phyloP scores from a whole-genome alignment of 768 basidiomycete species.

The Podaxis mareebaensis region DNA sequence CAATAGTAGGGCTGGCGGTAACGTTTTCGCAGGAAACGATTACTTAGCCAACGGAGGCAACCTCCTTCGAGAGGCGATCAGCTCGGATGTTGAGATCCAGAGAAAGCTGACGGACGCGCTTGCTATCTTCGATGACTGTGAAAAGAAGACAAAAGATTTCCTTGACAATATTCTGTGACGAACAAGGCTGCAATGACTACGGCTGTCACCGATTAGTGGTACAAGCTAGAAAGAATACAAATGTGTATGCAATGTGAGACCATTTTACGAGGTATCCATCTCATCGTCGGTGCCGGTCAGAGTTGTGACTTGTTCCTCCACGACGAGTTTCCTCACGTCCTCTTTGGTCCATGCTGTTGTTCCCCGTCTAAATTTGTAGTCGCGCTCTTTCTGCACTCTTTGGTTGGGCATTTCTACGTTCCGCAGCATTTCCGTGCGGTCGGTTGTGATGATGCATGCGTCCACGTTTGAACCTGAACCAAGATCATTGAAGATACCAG shows the following conservation, averaged over 20 bases:
- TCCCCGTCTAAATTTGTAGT: slow-evolving; percentile 74
- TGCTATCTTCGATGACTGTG: slow-evolving; percentile 42
- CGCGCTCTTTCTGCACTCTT: slow-evolving; percentile 74
- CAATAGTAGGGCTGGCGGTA: not conserved
- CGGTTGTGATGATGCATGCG: slow-evolving; percentile 90
- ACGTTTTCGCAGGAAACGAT: not conserved
- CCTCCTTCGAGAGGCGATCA: slow-evolving; percentile 36
- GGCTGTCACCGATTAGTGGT: not conserved
- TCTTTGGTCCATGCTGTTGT: slow-evolving; percentile 91
- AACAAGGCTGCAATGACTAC: not conserved
- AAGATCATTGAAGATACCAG: slow-evolving; percentile 99
- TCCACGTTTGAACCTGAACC: slow-evolving; percentile 99
- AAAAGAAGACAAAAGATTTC: slow-evolving; percentile 39
- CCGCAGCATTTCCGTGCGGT: slow-evolving; percentile 87
- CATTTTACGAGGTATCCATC: slow-evolving; percentile 74
- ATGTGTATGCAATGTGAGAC: not conserved
- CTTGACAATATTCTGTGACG: not conserved
- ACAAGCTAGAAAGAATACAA: not conserved
- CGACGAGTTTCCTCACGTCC: slow-evolving; percentile 67
- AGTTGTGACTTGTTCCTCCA: slow-evolving; percentile 65
- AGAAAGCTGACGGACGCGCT: slow-evolving; percentile 48
- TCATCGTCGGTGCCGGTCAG: slow-evolving; percentile 54
- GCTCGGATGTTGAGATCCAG: slow-evolving; percentile 36
- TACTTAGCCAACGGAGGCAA: slow-evolving; percentile 27
- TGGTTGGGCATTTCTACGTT: slow-evolving; percentile 93